Percentiles rank a stretch among this genome's conserved stretches.
Evolutionary conservation across 2,329 filamentous ascomycete genomes (phyloP).

Genomic region (Trichophyton simii): DNA sequence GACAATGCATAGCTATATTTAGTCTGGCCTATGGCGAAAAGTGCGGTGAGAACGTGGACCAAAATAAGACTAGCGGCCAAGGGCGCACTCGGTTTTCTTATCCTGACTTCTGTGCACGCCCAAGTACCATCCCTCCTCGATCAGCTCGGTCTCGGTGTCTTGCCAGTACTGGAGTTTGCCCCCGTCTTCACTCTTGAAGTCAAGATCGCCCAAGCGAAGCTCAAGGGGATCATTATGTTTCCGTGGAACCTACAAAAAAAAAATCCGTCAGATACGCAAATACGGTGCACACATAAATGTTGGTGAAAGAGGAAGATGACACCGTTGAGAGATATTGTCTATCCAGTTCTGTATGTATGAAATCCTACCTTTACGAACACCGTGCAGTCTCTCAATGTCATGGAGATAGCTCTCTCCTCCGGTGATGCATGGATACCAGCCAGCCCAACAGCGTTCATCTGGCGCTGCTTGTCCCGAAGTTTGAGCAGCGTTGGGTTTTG

Average conservation of each 20-base stretch:
- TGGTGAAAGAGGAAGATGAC: slow-evolving; percentile 1
- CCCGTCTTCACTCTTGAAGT: slow-evolving; percentile 55
- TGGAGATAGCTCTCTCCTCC: slow-evolving; percentile 51
- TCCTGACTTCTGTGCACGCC: slow-evolving; percentile 25
- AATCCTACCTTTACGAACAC: slow-evolving; percentile 51
- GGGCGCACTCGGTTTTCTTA: slow-evolving; percentile 22
- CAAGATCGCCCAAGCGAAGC: slow-evolving; percentile 58
- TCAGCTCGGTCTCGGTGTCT: slow-evolving; percentile 48
- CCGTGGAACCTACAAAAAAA: slow-evolving; percentile 22
- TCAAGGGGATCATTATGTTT: slow-evolving; percentile 24
- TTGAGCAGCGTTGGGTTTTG: slow-evolving; percentile 25
- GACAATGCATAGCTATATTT: background rate
- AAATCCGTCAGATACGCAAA: background rate
- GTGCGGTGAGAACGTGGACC: background rate
- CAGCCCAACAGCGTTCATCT: slow-evolving; percentile 25
- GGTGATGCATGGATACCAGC: slow-evolving; percentile 25
- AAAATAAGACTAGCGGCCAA: slow-evolving; percentile 9
- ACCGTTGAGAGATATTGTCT: background rate
- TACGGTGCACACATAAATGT: background rate
- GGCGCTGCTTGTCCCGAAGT: slow-evolving; percentile 24
- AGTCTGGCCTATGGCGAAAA: background rate
- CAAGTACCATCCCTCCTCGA: slow-evolving; percentile 56
- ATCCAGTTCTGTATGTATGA: background rate
- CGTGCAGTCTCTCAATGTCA: slow-evolving; percentile 72
- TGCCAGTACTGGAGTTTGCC: slow-evolving; percentile 60